phyloP scores from a whole-genome alignment of 345 rosid genomes.

The Isatis tinctoria region DNA sequence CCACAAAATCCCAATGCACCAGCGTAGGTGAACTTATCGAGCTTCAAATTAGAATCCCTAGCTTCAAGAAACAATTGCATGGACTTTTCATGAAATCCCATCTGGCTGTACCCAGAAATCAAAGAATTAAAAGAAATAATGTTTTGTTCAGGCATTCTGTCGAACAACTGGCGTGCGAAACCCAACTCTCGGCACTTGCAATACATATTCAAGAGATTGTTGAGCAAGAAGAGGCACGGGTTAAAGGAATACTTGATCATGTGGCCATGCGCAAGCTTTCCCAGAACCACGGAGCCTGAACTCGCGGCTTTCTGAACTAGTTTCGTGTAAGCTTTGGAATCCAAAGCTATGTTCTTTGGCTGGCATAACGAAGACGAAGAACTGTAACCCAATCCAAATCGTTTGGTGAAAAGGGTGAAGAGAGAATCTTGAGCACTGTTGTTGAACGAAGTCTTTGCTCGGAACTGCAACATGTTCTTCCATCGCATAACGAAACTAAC shows the following conservation, averaged over 20 bases:
- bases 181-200: conserved; percentile 30
- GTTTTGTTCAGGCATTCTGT: conserved; percentile 41
- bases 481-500: conserved; percentile 22
- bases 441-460: conserved; percentile 21
- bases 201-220: conserved; percentile 40
- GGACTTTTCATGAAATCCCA: conserved; percentile 32
- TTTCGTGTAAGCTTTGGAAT: conserved; percentile 36
- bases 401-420: neutral
- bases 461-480: conserved; percentile 20
- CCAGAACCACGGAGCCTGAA: conserved; percentile 33
- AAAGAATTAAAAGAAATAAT: conserved; percentile 44
- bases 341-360: conserved; percentile 17
- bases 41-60: conserved; percentile 31
- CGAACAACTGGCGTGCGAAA: conserved; percentile 43
- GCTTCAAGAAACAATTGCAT: conserved; percentile 38
- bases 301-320: conserved; percentile 36
- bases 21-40: conserved; percentile 48
- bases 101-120: conserved; percentile 41
- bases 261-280: conserved; percentile 41
- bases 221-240: conserved; percentile 35
- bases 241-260: conserved; percentile 42
- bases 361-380: conserved; percentile 9
- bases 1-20: conserved; percentile 42
- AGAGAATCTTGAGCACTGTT: neutral
- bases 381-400: neutral